Conservation (phyloP, 345 rosid species). For the Melastoma malabathricum region DNA sequence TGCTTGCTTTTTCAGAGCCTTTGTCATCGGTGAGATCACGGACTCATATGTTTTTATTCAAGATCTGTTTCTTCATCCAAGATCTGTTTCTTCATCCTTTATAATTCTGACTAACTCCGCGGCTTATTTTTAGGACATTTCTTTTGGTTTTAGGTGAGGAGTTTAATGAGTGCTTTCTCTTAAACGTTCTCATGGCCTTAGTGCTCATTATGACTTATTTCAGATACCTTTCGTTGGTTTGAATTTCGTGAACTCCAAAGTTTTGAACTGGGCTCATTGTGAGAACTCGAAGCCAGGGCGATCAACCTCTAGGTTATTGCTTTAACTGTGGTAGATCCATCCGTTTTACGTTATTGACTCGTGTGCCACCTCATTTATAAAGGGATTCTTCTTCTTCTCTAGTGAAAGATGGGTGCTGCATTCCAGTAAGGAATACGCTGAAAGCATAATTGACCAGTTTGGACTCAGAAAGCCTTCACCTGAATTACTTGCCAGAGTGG, state of each 20-base stretch:
- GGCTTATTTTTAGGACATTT: not conserved
- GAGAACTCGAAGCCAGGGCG: conserved; percentile 79
- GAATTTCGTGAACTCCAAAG: conserved; percentile 43
- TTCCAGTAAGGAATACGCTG: conserved; percentile 56
- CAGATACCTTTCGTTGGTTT: conserved; percentile 64
- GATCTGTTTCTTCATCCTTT: conserved; percentile 3
- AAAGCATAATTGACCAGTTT: conserved; percentile 34
- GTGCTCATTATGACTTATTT: conserved; percentile 11
- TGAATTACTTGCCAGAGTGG: conserved; percentile 32
- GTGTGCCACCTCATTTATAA: not conserved
- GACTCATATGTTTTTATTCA: conserved; percentile 1
- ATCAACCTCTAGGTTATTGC: conserved; percentile 33
- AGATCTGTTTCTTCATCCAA: conserved; percentile 1
- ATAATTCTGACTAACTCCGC: not conserved
- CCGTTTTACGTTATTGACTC: not conserved
- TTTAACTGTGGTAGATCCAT: not conserved
- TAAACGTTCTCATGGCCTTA: not conserved
- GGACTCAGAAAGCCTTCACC: conserved; percentile 55
- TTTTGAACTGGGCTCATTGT: conserved; percentile 64
- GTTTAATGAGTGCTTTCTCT: not conserved
- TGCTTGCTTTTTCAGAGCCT: conserved; percentile 74
- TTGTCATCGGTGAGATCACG: conserved; percentile 42
- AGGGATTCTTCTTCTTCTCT: not conserved
- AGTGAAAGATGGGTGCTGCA: conserved; percentile 85
- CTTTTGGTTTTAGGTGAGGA: not conserved